Evolutionary conservation across 2,329 filamentous ascomycete genomes (phyloP), one percentile per base, ranked within the genome.

Genomic region (Plectosphaerella plurivora): DNA sequence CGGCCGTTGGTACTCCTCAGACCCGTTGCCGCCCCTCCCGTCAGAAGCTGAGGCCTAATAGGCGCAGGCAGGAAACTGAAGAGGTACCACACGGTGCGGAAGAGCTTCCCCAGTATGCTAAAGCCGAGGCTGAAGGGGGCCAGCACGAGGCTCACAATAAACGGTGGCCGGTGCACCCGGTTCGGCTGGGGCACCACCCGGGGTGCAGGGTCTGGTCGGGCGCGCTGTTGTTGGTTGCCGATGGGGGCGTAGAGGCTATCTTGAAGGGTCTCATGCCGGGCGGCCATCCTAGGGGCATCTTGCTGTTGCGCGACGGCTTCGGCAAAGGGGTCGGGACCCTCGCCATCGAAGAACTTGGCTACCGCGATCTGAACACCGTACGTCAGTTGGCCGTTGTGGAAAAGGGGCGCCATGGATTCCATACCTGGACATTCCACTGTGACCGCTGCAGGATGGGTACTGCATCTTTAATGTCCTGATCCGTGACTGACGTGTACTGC

Each of bases 261-360:
- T 64, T 87, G 80, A 46, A 95, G 77, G 55, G 89, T 95, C 63
- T 95, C 88, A 59, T 87, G 83, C 57, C 89, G 79, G 14, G 77
- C 73, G 53, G 83, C 73, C 57, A 82, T 76, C 46, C 83, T 82
- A 16, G 87, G 85, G 39, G 84, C 76, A n/a, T 77, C 70, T 50
- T 79, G 73, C 55, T 86, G 77, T 8, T 81, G 77, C 47, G 86
- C 80, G 49, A 86, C 79, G 53, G 89, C 89, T 72, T 94, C 90
- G 53, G 88, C 87, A 16, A 93, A 75, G 12, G 84, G 87, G 66
- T 96, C 90, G 47, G 91, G 82, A 4, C 87, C 87, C 72, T 97
- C 94, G 60, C 94, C 94, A 64, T 99, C 94, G 68, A 97, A 99
- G 81, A 97, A 97, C 66, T 95, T 95, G 59, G 94, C 84, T 58